Base-by-base conservation (phyloP, 73 alveolate genomes). In the Paramecium octaurelia region DNA sequence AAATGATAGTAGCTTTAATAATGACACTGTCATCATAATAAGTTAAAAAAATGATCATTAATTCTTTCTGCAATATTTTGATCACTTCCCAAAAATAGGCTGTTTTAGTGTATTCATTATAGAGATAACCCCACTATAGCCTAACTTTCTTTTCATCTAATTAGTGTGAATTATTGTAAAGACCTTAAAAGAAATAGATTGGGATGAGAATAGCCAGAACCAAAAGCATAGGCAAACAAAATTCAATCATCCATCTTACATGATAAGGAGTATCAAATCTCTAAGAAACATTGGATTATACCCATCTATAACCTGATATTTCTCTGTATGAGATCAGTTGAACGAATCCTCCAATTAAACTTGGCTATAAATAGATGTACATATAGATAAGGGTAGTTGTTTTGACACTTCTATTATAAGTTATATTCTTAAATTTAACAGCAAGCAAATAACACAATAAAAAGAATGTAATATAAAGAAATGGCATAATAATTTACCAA, bases 81-180 rank as follows among this genome's bases (percentile, higher is more conserved):
- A 84, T 75, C 5, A 84, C 58, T 46, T 84, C 92, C 92, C 92
- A 84, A 84, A 43, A 84, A 27, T 84, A 84, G 16, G 92, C 34
- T 11, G 20, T 24, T 24, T 24, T 38, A 0, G 50, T 84, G 27
- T 84, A 84, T 84, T 84, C 92, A 46, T 84, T 84, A 46, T 48
- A 84, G 3, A 84, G 85, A 16, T 48, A 84, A 10, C 92, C 92
- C 88, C 88, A 75, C 24, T 27, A 31, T 4, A 31, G 5, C 21
- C 84, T 68, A 4, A 31, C 27, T 4, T 68, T 68, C 12, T 31
- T 31, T 4, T 54, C 69, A 54, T 68, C 40, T 14, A 68, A 34
- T 68, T 11, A 68, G 46, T 68, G 4, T 12, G 40, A 11, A 14
- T 31, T 68, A 12, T 14, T 68, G 7, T 27, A 68, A 68, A 68